Evolutionary conservation across 2,329 filamentous ascomycete genomes (phyloP).

Genomic region (Aureobasidium namibiae): DNA sequence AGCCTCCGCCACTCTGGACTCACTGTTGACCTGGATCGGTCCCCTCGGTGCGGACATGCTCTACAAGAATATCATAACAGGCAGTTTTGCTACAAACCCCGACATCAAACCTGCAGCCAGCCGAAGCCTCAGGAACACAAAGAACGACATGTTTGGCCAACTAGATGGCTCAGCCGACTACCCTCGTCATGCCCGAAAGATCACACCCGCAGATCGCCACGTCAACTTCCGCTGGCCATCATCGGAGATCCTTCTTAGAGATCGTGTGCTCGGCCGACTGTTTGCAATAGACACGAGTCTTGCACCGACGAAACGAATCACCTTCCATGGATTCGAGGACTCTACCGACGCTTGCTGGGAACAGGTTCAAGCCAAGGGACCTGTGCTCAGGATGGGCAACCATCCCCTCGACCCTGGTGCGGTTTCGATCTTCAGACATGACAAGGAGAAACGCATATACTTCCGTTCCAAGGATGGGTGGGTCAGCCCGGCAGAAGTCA

Average conservation of each 20-base stretch:
- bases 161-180: slow-evolving; percentile 12
- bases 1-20: slow-evolving; percentile 37
- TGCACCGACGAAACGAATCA: neutral
- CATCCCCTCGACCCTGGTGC: neutral
- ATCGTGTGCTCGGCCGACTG: slow-evolving; percentile 54
- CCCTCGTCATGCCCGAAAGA: slow-evolving; percentile 60
- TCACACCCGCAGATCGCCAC: slow-evolving; percentile 55
- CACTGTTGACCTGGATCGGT: slow-evolving; percentile 50
- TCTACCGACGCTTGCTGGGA: neutral
- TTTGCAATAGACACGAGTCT: slow-evolving; percentile 46
- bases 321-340: slow-evolving; percentile 9
- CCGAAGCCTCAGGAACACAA: slow-evolving; percentile 17
- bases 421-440: neutral
- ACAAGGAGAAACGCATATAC: neutral
- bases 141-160: slow-evolving; percentile 17
- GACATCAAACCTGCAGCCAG: slow-evolving; percentile 26
- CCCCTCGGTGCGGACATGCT: slow-evolving; percentile 64
- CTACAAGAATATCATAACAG: slow-evolving; percentile 52
- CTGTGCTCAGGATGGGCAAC: neutral
- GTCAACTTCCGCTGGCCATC: slow-evolving; percentile 54
- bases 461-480: neutral
- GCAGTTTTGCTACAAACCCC: slow-evolving; percentile 56
- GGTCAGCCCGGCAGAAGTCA: slow-evolving; percentile 2
- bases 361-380: neutral
- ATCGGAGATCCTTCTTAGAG: slow-evolving; percentile 47